A percentile compares a stretch with the other conserved stretches of the same genome.
phyloP scores from a whole-genome alignment of 192 early-diverging fungal genomes.

The Coemansia sp. region DNA sequence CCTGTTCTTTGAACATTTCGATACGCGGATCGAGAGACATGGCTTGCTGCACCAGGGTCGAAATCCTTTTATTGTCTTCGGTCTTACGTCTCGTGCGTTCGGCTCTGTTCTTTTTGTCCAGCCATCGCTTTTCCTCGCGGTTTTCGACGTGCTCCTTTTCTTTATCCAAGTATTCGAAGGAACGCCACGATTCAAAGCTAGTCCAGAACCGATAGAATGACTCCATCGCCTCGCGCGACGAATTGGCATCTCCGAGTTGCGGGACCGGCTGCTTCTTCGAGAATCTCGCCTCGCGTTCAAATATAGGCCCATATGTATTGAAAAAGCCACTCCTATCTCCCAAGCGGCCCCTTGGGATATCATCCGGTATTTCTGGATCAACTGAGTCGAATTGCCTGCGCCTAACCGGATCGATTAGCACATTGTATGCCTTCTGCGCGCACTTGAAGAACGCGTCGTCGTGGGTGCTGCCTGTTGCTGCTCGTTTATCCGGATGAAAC shows the following conservation, averaged over 20 bases:
- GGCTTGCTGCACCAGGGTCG: conserved; percentile 64
- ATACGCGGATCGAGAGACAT: conserved; percentile 75
- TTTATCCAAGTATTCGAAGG: conserved; percentile 80
- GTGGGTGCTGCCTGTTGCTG: conserved; percentile 29
- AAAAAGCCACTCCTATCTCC: conserved; percentile 32
- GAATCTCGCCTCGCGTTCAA: conserved; percentile 71
- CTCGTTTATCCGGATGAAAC: conserved; percentile 80
- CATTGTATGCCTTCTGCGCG: conserved; percentile 71
- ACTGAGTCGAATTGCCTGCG: conserved; percentile 78
- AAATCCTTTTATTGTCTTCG: conserved; percentile 75
- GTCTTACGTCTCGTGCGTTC: conserved; percentile 73
- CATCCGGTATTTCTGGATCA: conserved; percentile 71
- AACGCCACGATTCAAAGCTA: conserved; percentile 76
- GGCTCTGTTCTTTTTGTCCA: conserved; percentile 75
- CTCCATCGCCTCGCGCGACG: conserved; percentile 67
- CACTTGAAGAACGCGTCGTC: conserved; percentile 84
- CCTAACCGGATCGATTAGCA: conserved; percentile 65
- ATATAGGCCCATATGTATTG: conserved; percentile 54
- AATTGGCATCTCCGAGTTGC: conserved; percentile 58
- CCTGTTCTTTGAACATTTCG: conserved; percentile 67
- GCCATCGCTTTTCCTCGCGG: conserved; percentile 75
- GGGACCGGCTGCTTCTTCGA: conserved; percentile 61
- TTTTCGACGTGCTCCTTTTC: conserved; percentile 69
- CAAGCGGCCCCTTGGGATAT: conserved; percentile 30
- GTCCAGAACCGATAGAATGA: conserved; percentile 75